Base-by-base conservation (phyloP, 1,139 yeast species). In the Hemisphaericaspora lyxosophila region DNA sequence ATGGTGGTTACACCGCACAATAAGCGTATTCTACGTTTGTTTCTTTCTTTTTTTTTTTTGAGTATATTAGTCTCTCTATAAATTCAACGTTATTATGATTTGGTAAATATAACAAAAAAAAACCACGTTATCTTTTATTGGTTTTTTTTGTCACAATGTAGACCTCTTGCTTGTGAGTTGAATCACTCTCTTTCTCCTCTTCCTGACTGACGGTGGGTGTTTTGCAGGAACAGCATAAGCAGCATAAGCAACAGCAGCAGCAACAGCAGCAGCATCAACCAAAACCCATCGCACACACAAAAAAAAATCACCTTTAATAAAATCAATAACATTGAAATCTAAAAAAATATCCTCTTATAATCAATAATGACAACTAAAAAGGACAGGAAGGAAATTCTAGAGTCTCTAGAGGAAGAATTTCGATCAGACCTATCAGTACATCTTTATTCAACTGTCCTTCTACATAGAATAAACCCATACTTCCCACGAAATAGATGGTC, bases 341-440 rank as follows among this genome's bases (percentile, higher is more conserved):
- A n/a, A n/a, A n/a, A n/a, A n/a, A n/a, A n/a, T n/a, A n/a, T n/a
- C n/a, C n/a, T n/a, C n/a, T n/a, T n/a, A n/a, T n/a, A n/a, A n/a
- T n/a, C n/a, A 7, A 7, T 2, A 9, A 51, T 50, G 54, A 14
- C 46, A 9, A 38, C 47, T 2, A 44, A 36, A 35, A 34, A 42
- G 18, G 74, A 69, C 30, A 45, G 60, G 12, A 50, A 51, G 7
- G 55, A 54, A 35, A 52, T 70, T 4, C 36, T 77, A 4, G 56
- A 64, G 9, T 42, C 54, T 7, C 42, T 77, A 13, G 80, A 79
- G 45, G 57, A 59, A 2, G 72, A 70, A 4, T 72, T 66, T 41
- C 54, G 73, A 9, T 53, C 53, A 11, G 84, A 80, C 51, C 55
- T 79, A 24, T 73, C 76, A 0, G 43, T 75, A 1, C 86, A 80